Base-by-base conservation (phyloP, 2,329 filamentous ascomycete genomes). In the Fusarium siculi region DNA sequence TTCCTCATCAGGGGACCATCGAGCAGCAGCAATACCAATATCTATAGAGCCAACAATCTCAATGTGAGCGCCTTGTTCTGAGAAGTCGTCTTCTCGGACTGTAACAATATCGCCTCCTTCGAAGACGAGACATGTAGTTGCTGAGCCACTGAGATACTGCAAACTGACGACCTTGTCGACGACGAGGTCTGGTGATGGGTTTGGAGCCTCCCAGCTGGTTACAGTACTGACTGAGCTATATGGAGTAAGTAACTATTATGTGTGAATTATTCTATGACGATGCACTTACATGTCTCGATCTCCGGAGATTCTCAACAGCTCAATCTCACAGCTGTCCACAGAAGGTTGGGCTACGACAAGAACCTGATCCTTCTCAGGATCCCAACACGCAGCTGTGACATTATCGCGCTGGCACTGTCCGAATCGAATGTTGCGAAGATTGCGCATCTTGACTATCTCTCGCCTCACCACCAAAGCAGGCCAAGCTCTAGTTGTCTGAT, bases 11-110 rank as follows among this genome's bases (percentile, higher is more conserved):
- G 95, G 95, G 43, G 96, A 97, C 96, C 96, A 99, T 74, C 90
- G 89, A 21, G 95, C 96, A 21, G 95, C 94, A 30, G 91, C 90
- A 76, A 99, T 97, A 30, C 96, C 96, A 66, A 93, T 93, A 83
- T 98, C 95, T 42, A 99, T 93, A 39, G 95, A 97, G 49, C 96
- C 96, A 72, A 98, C 91, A 76, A 99, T 98, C 82, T 98, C 96
- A 76, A 99, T 95, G 76, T 93, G 91, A 42, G 95, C 93, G 80
- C 93, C 67, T 88, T 90, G 28, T 70, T 75, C 66, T n/a, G 70
- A 52, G 75, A 78, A 76, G 40, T 78, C 75, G 30, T 85, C 83
- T 79, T 98, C 94, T 74, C 92, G 89, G 34, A 98, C 93, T 57
- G 95, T 87, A 69, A 98, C 85, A 72, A 99, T 96, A 82, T 99